Base-by-base conservation (phyloP, 169 alveolate species). In the Eimeria maxima region DNA sequence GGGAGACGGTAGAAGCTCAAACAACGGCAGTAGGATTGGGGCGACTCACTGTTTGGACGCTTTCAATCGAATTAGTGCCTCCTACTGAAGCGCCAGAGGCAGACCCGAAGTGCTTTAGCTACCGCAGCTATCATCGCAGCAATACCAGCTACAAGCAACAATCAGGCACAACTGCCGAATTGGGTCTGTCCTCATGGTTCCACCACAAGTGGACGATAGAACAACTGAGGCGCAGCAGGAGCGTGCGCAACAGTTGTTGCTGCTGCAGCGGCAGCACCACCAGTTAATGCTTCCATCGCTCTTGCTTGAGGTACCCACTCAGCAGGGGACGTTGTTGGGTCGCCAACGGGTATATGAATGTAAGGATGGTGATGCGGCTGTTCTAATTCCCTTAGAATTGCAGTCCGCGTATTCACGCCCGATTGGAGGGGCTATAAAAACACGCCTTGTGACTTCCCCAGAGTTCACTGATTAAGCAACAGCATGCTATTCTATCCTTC, bases 311-410 rank as follows among this genome's bases (percentile, higher is more conserved):
- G 80, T 57, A 45, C 93, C 93, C 33, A 1, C 60, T 29, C 80
- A 84, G 42, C 63, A 44, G 57, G 93, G 67, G 14, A 53, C 80
- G 63, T 47, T 55, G 63, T 20, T 60, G 4, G 60, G 55, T 44
- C 78, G 38, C 63, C 93, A 38, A 69, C 93, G 93, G 45, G 16
- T 84, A 45, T 84, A 84, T 22, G 63, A 84, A 69, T 84, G 93
- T 84, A 60, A 55, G 93, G 53, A 29, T 13, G 71, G 29, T 22
- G 63, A n/a, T 27, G 63, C 42, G 16, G 38, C 10, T 14, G 45
- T 13, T 76, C 8, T 47, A 22, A 29, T 5, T 16, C 5, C 38
- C 5, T 20, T 22, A 16, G 7, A 10, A 20, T 29, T 38, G 8
- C 22, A 16, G 55, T 18, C 87, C 27, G 78, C 47, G 14, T 0